Base-by-base conservation (phyloP, 495 filamentous ascomycete species). In the Tuber magnatum region DNA sequence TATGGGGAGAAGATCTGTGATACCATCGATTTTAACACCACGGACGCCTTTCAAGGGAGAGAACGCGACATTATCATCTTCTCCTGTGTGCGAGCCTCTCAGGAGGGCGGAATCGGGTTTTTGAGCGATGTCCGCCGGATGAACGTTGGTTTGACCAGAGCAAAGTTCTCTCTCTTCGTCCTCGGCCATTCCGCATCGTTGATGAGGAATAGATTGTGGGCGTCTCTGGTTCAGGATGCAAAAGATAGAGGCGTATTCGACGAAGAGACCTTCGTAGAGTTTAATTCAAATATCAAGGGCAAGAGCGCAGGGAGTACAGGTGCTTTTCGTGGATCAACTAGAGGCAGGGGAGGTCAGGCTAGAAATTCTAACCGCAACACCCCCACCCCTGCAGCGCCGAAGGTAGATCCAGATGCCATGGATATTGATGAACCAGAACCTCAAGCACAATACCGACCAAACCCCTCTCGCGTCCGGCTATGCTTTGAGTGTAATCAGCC, bases 11-110 rank as follows among this genome's bases (percentile, higher is more conserved):
- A 82, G 16, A 94, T 99, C 76, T 87, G 91, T 35, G 90, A 90
- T 44, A 88, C 86, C 51, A 89, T 99, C 71, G 95, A 99, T 76
- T 98, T 98, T 86, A 99, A 99, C 81, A 99, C 95, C 6, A 97
- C 96, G 2, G 95, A 99, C 84, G 95, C 95, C 24, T 99, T 97
- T 84, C 95, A 99, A 82, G 95, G 95, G 77, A 89, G 95, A 70
- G 95, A 99, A 84, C 93, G 92, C 82, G 95, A 99, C 83, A 90
- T 99, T 76, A 97, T 99, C 81, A 97, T 99, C 75, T 99, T 99
- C 85, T 98, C 96, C 71, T 99, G 95, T 83, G 95, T 99, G 44
- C 90, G 95, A 84, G 94, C 95, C 44, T 94, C 92, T 24, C 86
- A 89, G 18, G 92, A 90, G 42, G 93, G 93, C 42, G 93, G 96